Evolutionary conservation across 345 rosid species (phyloP).

Genomic region (Erysimum cheiranthoides): DNA sequence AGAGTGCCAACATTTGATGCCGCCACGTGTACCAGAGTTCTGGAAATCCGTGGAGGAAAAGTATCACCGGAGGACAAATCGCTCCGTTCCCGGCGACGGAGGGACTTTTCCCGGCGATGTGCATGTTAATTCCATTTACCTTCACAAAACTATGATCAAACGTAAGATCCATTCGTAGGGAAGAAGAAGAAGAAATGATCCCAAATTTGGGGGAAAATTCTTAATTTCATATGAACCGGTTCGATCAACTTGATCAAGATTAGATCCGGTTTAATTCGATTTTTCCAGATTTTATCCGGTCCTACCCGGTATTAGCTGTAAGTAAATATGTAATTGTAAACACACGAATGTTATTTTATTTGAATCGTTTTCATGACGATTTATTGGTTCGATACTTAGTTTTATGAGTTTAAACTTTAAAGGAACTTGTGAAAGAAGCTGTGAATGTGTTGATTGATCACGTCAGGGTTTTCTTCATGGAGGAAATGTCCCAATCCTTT

Average conservation of each 20-base stretch:
- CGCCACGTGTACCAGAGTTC: conserved; percentile 55
- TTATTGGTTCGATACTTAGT: not conserved
- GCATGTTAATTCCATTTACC: conserved; percentile 73
- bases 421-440: conserved; percentile 52
- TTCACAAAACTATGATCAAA: conserved; percentile 39
- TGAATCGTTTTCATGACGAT: not conserved
- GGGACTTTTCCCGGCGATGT: conserved; percentile 67
- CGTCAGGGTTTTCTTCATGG: conserved; percentile 69
- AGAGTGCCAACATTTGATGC: conserved; percentile 43
- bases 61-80: conserved; percentile 35
- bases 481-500: conserved; percentile 77
- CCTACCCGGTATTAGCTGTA: not conserved
- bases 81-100: not conserved
- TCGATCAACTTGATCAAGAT: not conserved
- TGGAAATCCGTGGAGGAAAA: conserved; percentile 50
- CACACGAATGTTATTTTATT: conserved; percentile 10
- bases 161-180: conserved; percentile 35
- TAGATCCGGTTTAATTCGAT: not conserved
- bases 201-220: conserved; percentile 1
- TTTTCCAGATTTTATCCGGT: not conserved
- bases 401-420: not conserved
- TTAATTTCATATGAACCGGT: conserved; percentile 10
- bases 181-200: conserved; percentile 10
- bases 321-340: not conserved
- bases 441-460: conserved; percentile 65